These are phyloP conservation scores for Salvia miltiorrhiza DNA, from an alignment of 257 asterid species.

Conservation along the genomic window DNA sequence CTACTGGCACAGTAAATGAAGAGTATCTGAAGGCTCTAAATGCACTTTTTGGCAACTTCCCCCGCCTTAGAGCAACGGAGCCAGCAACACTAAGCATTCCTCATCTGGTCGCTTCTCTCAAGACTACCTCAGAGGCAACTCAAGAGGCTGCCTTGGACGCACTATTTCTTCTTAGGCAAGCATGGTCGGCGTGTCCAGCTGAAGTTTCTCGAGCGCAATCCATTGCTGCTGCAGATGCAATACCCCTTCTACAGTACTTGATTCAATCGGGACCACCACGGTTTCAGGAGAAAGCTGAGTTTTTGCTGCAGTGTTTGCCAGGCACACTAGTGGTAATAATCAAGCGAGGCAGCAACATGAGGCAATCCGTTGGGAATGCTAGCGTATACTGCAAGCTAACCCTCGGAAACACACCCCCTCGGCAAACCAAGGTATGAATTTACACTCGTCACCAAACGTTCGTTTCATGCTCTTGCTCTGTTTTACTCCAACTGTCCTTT, in stretches of 20 bases:
- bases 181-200: conserved; percentile 98
- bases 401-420: conserved; percentile 88
- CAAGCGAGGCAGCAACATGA: conserved; percentile 93
- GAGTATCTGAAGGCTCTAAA: conserved; percentile 93
- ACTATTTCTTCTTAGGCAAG: conserved; percentile 86
- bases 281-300: conserved; percentile 94
- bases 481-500: conserved; percentile 3
- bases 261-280: conserved; percentile 97
- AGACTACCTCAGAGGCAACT: conserved; percentile 91
- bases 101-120: conserved; percentile 88
- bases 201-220: conserved; percentile 97
- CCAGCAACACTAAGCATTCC: conserved; percentile 98
- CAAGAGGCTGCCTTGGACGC: conserved; percentile 99
- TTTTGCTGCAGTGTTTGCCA: conserved; percentile 87
- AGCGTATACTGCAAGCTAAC: conserved; percentile 93
- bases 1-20: conserved; percentile 80
- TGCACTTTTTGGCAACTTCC: conserved; percentile 88
- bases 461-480: background rate
- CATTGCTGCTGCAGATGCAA: conserved; percentile 95
- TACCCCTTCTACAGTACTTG: conserved; percentile 85
- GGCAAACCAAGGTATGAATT: conserved; percentile 72
- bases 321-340: conserved; percentile 87
- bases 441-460: background rate
- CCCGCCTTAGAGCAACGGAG: conserved; percentile 92
- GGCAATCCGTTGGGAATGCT: conserved; percentile 95